Evolutionary conservation across 768 basidiomycete species (phyloP), one percentile per base, ranked within the genome.

Genomic region (Mycena olivaceomarginata): DNA sequence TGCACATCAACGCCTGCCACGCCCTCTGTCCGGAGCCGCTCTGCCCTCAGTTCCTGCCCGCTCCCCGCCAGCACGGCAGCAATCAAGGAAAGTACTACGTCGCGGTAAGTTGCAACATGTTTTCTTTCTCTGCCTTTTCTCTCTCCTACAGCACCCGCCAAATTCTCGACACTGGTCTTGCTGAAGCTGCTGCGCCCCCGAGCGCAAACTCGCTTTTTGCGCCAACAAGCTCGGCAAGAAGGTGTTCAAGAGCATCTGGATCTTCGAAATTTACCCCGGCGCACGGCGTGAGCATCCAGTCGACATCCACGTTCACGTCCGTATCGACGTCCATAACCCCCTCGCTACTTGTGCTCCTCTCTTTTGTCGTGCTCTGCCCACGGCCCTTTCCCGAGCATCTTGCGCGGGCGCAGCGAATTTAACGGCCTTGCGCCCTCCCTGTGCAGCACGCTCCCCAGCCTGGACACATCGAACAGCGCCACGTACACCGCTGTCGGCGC

Each of bases 381-480:
- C 37, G 37, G 20, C 7, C 18, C 25, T 41, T 41, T 40, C 18
- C 12, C 40, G 22, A 31, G 56, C 8, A 11, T 22, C 45, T n/a
- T 22, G 12, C 64, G 41, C 56, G 37, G 46, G 39, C 39, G 16
- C 20, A 53, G 20, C 18, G 51, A 5, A n/a, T 16, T 51, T 31
- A n/a, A 15, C 22, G 67, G 69, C 65, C 71, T 74, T 56, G 31
- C 40, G 2, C 71, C 72, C 65, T 74, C 75, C 8, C 71, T 75
- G 20, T 75, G 67, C 71, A 63, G 8, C 45, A 15, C 63, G 22
- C 70, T 73, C 56, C 75, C 40, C n/a, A 71, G 15, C 37, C 78
- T 72, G 20, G 76, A 79, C 25, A 64, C 18, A 9, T 79, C 75
- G n/a, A 76, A 51, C 64, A 62, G 70, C 67, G 15, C 43, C 8